Evolutionary conservation across 2,329 filamentous ascomycete species (phyloP).

Genomic region (Domatiomyces catenatus): DNA sequence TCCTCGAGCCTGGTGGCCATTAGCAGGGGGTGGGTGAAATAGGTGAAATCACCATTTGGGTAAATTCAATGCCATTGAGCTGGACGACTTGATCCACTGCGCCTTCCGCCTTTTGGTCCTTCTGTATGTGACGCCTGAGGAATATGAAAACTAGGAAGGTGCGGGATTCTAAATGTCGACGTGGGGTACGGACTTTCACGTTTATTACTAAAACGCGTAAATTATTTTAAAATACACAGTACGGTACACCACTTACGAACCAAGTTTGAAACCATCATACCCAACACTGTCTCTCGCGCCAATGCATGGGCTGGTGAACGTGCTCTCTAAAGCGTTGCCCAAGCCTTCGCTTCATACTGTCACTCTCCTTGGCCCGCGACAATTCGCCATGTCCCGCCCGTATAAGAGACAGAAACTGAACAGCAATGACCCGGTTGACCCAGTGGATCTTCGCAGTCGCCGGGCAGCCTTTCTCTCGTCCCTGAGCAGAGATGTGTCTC

Average conservation of each 20-base stretch:
- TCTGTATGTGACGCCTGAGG: not conserved
- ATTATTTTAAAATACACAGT: too few relatives aligned
- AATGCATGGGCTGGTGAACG: not conserved
- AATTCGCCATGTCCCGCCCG: not conserved
- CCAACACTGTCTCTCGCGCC: not conserved
- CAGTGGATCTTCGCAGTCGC: not conserved
- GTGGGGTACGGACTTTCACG: too few relatives aligned
- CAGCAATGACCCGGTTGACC: not conserved
- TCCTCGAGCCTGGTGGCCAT: slow-evolving; percentile 59
- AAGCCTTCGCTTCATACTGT: not conserved
- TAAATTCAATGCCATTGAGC: slow-evolving; percentile 24
- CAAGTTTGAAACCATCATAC: too few relatives aligned
- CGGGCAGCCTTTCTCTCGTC: not conserved
- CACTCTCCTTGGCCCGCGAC: not conserved
- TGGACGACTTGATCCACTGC: not conserved
- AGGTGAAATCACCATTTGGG: slow-evolving; percentile 27
- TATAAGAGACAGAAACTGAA: not conserved
- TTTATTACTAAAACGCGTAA: too few relatives aligned
- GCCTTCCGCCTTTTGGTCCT: not conserved
- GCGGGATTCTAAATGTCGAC: not conserved
- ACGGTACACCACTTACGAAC: too few relatives aligned
- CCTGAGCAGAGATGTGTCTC: not conserved
- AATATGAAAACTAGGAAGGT: not conserved
- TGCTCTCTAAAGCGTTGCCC: not conserved
- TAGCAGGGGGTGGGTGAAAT: not conserved